phyloP scores from a whole-genome alignment of 495 filamentous ascomycete species.

The Lichina pygmaea region DNA sequence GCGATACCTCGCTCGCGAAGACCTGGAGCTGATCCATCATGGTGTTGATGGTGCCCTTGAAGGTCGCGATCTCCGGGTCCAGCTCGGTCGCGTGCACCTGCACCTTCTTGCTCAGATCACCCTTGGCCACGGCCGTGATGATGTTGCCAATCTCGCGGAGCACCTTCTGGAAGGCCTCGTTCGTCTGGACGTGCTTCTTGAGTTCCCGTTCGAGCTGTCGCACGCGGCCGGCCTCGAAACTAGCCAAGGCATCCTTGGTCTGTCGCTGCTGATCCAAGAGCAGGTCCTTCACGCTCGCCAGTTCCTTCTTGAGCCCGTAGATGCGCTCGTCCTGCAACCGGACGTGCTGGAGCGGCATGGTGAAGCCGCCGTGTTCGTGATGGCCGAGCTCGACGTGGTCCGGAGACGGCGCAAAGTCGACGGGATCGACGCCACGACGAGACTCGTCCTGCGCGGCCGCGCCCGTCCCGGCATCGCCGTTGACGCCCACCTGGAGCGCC shows the following conservation, averaged over 20 bases:
- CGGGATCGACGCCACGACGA: no score
- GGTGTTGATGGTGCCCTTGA: slow-evolving; percentile 91
- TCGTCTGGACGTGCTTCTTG: slow-evolving; percentile 89
- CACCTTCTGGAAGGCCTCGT: slow-evolving; percentile 95
- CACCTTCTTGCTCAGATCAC: slow-evolving; percentile 94
- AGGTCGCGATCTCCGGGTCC: slow-evolving; percentile 98
- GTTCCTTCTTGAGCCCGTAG: slow-evolving; percentile 41
- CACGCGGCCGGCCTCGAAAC: slow-evolving; percentile 36
- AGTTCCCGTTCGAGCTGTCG: slow-evolving; percentile 63
- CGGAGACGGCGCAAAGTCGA: neutral
- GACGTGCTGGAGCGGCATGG: slow-evolving; percentile 34
- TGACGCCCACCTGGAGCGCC: slow-evolving; percentile 19
- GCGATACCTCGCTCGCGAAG: slow-evolving; percentile 91
- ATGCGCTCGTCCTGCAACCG: slow-evolving; percentile 58
- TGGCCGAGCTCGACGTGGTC: slow-evolving; percentile 10
- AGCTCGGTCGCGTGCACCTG: slow-evolving; percentile 88
- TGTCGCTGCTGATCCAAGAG: slow-evolving; percentile 33
- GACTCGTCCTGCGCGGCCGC: slow-evolving; percentile 16
- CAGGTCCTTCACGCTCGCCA: slow-evolving; percentile 39
- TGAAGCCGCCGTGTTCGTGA: slow-evolving; percentile 34
- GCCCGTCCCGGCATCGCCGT: slow-evolving; percentile 13
- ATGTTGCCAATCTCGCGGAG: slow-evolving; percentile 92
- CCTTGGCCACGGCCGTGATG: slow-evolving; percentile 81
- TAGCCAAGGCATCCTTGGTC: slow-evolving; percentile 24
- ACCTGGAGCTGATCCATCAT: slow-evolving; percentile 99